A percentile compares a stretch with the other conserved stretches of the same genome.
phyloP scores from a whole-genome alignment of 441 rosid genomes.

The Mallotus japonicus region DNA sequence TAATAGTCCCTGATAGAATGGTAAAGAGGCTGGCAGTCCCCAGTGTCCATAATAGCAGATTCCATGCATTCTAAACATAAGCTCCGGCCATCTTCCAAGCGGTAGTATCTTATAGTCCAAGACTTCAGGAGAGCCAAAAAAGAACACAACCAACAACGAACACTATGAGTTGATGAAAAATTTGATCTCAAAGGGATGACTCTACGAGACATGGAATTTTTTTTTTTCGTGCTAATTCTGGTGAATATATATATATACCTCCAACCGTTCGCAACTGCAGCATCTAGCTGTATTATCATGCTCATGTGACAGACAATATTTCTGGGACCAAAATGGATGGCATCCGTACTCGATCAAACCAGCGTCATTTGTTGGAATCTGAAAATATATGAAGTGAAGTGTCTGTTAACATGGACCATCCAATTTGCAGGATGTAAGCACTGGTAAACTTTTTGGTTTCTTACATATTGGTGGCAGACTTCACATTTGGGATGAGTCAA shows the following conservation, averaged over 20 bases:
- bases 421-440: not conserved
- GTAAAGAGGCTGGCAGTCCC: constrained; percentile 87
- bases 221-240: no score
- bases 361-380: constrained; percentile 82
- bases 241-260: no score
- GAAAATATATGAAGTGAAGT: constrained; percentile 14
- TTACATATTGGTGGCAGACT: constrained; percentile 88
- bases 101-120: constrained; percentile 58
- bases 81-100: constrained; percentile 76
- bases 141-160: no score
- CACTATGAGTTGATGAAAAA: not conserved
- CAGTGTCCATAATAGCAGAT: constrained; percentile 81
- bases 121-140: constrained; percentile 42
- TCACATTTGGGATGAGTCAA: constrained; percentile 90
- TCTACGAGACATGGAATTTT: no score
- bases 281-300: constrained; percentile 77
- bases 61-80: constrained; percentile 85
- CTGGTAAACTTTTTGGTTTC: constrained; percentile 10
- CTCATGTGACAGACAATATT: constrained; percentile 88
- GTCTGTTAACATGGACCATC: not conserved
- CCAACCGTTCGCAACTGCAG: constrained; percentile 94
- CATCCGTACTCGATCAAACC: constrained; percentile 91
- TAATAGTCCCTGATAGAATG: constrained; percentile 81
- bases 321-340: constrained; percentile 96
- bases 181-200: not conserved